A percentile compares a stretch with the other conserved stretches of the same genome.
Evolutionary conservation across 208 protist species (phyloP).

Genomic region (Herpetomonas tarakana): DNA sequence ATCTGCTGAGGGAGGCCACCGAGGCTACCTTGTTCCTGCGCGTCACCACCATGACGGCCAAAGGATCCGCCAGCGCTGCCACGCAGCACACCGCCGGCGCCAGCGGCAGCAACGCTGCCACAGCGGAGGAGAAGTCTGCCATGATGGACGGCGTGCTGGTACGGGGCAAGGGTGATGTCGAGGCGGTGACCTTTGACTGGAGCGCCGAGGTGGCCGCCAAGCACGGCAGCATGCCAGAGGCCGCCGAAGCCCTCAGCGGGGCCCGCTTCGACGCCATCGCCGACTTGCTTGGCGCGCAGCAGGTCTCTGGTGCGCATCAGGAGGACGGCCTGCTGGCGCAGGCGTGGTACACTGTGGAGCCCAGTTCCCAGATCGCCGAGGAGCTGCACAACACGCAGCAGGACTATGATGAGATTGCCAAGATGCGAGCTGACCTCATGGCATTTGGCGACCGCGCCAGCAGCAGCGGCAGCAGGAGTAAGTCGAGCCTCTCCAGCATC

Average conservation of each 20-base stretch:
- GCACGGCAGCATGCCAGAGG: slow-evolving; percentile 22
- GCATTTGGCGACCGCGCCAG: slow-evolving; percentile 71
- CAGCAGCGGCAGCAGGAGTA: slow-evolving; percentile 73
- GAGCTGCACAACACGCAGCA: slow-evolving; percentile 60
- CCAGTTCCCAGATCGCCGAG: slow-evolving; percentile 52
- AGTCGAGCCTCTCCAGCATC: slow-evolving; percentile 77
- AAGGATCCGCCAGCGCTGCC: background rate
- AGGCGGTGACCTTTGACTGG: slow-evolving; percentile 82
- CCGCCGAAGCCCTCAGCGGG: slow-evolving; percentile 43
- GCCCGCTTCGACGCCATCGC: slow-evolving; percentile 82
- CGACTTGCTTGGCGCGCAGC: slow-evolving; percentile 46
- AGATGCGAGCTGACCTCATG: slow-evolving; percentile 76
- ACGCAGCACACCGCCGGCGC: background rate
- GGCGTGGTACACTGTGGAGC: slow-evolving; percentile 81
- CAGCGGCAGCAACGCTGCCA: slow-evolving; percentile 18
- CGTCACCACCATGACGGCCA: slow-evolving; percentile 34
- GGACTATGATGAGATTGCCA: slow-evolving; percentile 82
- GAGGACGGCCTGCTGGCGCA: slow-evolving; percentile 40
- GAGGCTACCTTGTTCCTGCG: slow-evolving; percentile 75
- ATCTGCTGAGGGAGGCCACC: slow-evolving; percentile 84
- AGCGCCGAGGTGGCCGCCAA: slow-evolving; percentile 20
- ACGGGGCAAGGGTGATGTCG: slow-evolving; percentile 49
- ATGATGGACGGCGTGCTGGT: slow-evolving; percentile 58
- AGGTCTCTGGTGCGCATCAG: slow-evolving; percentile 11
- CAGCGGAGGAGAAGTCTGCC: slow-evolving; percentile 21